Evolutionary conservation across 2,329 filamentous ascomycete genomes (phyloP).

Genomic region (Zelopaecilomyces penicillatus): DNA sequence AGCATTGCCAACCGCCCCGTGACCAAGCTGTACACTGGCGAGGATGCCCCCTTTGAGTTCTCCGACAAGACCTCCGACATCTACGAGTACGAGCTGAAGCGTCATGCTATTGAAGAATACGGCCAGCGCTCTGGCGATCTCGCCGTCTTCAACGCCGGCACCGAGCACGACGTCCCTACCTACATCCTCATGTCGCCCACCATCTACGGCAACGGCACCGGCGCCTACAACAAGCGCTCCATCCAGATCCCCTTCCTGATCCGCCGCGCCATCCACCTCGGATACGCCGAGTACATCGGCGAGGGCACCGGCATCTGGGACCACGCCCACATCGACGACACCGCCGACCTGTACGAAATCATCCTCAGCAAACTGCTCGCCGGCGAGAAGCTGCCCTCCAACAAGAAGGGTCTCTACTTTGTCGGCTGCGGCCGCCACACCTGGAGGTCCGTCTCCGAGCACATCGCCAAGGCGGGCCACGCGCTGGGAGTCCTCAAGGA

Average conservation of each 20-base stretch:
- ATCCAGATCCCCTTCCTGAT: constrained; percentile 31
- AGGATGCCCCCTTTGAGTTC: constrained; percentile 22
- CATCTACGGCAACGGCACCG: constrained; percentile 38
- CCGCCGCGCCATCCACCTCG: constrained; percentile 18
- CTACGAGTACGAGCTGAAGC: constrained; percentile 30
- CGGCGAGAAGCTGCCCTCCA: constrained; percentile 23
- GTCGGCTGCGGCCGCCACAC: constrained; percentile 28
- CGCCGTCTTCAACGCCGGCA: constrained; percentile 29
- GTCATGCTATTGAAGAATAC: constrained; percentile 29
- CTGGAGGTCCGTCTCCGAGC: constrained; percentile 30
- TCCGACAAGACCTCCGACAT: constrained; percentile 35
- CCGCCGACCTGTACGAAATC: constrained; percentile 32
- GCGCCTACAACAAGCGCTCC: constrained; percentile 30
- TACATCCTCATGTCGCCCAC: constrained; percentile 37
- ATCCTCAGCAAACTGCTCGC: constrained; percentile 25
- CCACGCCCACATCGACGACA: constrained; percentile 37
- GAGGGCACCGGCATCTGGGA: constrained; percentile 30
- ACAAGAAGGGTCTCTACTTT: constrained; percentile 34
- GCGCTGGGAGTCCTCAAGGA: constrained; percentile 22
- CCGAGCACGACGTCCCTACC: constrained; percentile 32
- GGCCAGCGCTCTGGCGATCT: constrained; percentile 37
- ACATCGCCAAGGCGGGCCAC: constrained; percentile 24
- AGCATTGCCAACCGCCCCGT: constrained; percentile 35
- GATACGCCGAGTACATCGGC: constrained; percentile 20
- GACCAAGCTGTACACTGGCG: constrained; percentile 18